A percentile compares a stretch with the other conserved stretches of the same genome.
Conservation (phyloP, 2,329 filamentous ascomycete species). For the Ceratocystis alfenasii region DNA sequence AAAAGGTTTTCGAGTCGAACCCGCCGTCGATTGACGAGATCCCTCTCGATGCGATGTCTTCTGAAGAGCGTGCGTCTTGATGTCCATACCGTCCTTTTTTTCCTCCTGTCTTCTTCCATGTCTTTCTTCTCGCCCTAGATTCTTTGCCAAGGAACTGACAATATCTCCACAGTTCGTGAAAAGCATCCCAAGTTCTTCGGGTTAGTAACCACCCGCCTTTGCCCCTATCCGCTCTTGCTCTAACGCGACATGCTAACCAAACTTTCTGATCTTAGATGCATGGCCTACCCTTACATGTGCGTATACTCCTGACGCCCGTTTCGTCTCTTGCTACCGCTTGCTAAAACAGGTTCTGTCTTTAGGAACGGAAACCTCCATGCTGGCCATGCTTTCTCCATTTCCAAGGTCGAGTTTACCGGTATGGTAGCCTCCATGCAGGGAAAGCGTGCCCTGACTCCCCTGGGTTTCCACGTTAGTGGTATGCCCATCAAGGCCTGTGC, state of each 20-base stretch:
- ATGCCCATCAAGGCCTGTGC: constrained; percentile 98
- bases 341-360: constrained; percentile 4
- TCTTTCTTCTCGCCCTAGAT: background rate
- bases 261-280: constrained; percentile 25
- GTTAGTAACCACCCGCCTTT: constrained; percentile 27
- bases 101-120: background rate
- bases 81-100: background rate
- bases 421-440: constrained; percentile 86
- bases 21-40: constrained; percentile 70
- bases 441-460: constrained; percentile 74
- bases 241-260: constrained; percentile 1
- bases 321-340: too few species aligned
- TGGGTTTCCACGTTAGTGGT: constrained; percentile 85
- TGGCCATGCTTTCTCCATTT: constrained; percentile 83
- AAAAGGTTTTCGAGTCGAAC: constrained; percentile 70
- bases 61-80: constrained; percentile 42
- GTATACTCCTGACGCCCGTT: constrained; percentile 26
- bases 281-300: constrained; percentile 32
- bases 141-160: background rate
- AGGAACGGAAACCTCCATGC: constrained; percentile 76
- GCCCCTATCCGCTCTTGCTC: background rate
- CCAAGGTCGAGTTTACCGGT: constrained; percentile 84
- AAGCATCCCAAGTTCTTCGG: constrained; percentile 87
- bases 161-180: constrained; percentile 42
- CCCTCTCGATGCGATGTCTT: constrained; percentile 59